Conservation (phyloP, 257 asterid genomes). For the Scutellaria minor region DNA sequence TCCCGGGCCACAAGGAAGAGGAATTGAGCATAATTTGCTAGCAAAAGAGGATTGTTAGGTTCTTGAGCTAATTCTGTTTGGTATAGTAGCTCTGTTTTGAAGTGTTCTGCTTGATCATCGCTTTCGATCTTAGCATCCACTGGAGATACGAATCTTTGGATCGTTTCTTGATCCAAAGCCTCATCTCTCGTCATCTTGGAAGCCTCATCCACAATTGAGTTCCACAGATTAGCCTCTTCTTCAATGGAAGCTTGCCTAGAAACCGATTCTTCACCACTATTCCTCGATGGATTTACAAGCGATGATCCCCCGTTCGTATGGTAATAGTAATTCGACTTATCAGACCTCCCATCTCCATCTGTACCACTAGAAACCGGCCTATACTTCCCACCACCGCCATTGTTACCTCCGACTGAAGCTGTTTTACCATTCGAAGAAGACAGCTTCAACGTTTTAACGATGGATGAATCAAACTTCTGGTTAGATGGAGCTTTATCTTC, state of each 20-base stretch:
- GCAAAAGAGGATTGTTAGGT: slow-evolving; percentile 76
- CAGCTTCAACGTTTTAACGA: slow-evolving; percentile 47
- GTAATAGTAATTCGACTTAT: slow-evolving; percentile 44
- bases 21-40: slow-evolving; percentile 92
- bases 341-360: slow-evolving; percentile 82
- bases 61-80: slow-evolving; percentile 62
- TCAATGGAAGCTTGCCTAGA: slow-evolving; percentile 50
- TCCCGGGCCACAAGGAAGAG: slow-evolving; percentile 74
- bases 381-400: slow-evolving; percentile 74
- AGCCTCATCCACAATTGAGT: slow-evolving; percentile 74
- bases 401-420: slow-evolving; percentile 61
- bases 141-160: slow-evolving; percentile 65
- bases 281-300: slow-evolving; percentile 43
- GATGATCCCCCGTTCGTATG: slow-evolving; percentile 50
- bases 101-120: slow-evolving; percentile 52
- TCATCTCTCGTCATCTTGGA: slow-evolving; percentile 54
- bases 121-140: slow-evolving; percentile 64
- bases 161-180: slow-evolving; percentile 69
- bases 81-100: slow-evolving; percentile 65
- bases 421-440: slow-evolving; percentile 64
- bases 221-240: slow-evolving; percentile 70
- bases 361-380: slow-evolving; percentile 62
- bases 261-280: slow-evolving; percentile 57
- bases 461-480: slow-evolving; percentile 59
- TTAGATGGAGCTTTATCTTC: slow-evolving; percentile 46